phyloP scores from a whole-genome alignment of 2,329 filamentous ascomycete species.

The Lecanicillium sp. region DNA sequence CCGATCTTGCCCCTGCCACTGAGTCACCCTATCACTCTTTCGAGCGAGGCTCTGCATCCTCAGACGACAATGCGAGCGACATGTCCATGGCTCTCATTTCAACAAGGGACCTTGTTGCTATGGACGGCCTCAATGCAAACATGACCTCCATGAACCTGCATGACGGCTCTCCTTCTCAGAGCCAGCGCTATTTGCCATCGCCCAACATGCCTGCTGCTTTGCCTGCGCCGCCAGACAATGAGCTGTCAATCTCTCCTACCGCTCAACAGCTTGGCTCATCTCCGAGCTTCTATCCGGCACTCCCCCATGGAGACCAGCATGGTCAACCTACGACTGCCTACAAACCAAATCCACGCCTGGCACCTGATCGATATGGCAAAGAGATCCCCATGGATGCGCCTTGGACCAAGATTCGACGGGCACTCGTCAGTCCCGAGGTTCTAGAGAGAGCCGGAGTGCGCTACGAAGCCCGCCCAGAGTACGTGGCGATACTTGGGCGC shows the following conservation, averaged over 20 bases:
- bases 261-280: constrained; percentile 24
- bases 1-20: constrained; percentile 22
- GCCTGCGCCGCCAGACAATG: constrained; percentile 12
- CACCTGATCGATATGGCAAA: constrained; percentile 48
- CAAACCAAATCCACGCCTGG: constrained; percentile 29
- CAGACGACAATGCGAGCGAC: constrained; percentile 25
- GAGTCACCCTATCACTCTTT: constrained; percentile 21
- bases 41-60: constrained; percentile 27
- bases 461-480: constrained; percentile 52
- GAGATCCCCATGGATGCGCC: constrained; percentile 47
- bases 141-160: constrained; percentile 34
- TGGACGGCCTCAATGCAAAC: constrained; percentile 32
- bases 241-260: constrained; percentile 25
- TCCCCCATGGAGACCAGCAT: not conserved
- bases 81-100: constrained; percentile 40
- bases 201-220: constrained; percentile 19
- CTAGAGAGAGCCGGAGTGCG: constrained; percentile 46
- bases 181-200: constrained; percentile 23
- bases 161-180: constrained; percentile 6
- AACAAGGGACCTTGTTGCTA: constrained; percentile 43
- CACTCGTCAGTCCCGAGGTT: constrained; percentile 49
- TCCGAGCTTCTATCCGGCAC: constrained; percentile 30
- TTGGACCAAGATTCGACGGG: constrained; percentile 51
- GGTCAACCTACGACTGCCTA: constrained; percentile 1
- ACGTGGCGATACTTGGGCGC: constrained; percentile 51